phyloP scores from a whole-genome alignment of 176 grass and related monocot genomes.

The barley (Hordeum vulgare) region DNA sequence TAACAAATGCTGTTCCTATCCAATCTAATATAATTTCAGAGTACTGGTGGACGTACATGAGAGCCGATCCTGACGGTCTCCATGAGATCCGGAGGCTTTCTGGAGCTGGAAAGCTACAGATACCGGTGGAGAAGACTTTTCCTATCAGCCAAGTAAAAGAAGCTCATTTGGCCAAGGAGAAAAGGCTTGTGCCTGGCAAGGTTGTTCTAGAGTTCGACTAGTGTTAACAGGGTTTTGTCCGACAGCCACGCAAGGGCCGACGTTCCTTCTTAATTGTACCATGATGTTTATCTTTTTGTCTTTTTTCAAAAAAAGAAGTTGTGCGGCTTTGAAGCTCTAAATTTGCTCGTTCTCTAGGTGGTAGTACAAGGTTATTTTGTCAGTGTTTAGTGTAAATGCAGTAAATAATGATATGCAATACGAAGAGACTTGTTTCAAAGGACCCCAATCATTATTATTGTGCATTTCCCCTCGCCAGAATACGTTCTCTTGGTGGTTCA shows the following conservation, averaged over 20 bases:
- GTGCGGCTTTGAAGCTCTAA: not conserved
- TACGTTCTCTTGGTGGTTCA: not conserved
- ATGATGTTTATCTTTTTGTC: not conserved
- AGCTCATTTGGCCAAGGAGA: slow-evolving; percentile 90
- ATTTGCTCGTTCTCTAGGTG: not conserved
- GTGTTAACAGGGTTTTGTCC: slow-evolving; percentile 16
- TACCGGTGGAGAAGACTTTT: slow-evolving; percentile 88
- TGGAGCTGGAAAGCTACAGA: slow-evolving; percentile 63
- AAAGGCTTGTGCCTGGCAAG: slow-evolving; percentile 68
- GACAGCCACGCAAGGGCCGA: not conserved
- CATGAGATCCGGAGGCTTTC: slow-evolving; percentile 70
- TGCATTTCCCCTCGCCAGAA: not conserved
- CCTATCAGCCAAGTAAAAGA: slow-evolving; percentile 63
- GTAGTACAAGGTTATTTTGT: not conserved
- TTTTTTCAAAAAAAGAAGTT: not conserved
- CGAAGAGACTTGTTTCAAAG: not conserved
- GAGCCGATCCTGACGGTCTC: slow-evolving; percentile 85
- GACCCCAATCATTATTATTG: not conserved
- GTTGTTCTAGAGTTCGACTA: slow-evolving; percentile 81
- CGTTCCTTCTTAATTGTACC: slow-evolving; percentile 42
- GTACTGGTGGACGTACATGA: slow-evolving; percentile 99
- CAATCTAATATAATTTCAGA: slow-evolving; percentile 41
- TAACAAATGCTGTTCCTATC: not conserved
- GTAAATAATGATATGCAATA: slow-evolving; percentile 31
- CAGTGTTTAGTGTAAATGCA: slow-evolving; percentile 20